These are phyloP conservation scores for Coemansia sp. DNA, from an alignment of 192 early-diverging fungal genomes.

Conservation along the genomic window DNA sequence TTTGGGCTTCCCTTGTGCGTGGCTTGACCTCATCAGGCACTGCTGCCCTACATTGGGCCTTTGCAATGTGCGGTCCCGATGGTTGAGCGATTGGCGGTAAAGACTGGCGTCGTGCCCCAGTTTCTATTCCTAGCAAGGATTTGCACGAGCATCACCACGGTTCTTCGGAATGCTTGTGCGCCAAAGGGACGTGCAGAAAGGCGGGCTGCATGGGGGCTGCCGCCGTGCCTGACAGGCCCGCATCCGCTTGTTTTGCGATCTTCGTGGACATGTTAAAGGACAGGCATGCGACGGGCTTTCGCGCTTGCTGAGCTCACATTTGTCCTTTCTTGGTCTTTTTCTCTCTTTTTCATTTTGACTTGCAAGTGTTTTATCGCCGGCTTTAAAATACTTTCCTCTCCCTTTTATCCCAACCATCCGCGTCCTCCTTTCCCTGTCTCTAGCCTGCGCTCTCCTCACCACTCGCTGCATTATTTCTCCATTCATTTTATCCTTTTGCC, in stretches of 20 bases:
- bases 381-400: conserved; percentile 1
- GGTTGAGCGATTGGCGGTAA: not conserved
- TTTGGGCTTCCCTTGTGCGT: not conserved
- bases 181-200: no score
- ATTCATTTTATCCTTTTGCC: not conserved
- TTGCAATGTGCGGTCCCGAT: not conserved
- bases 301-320: not conserved
- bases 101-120: not conserved
- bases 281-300: no score
- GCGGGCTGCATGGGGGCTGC: not conserved
- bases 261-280: no score
- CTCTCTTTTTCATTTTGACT: not conserved
- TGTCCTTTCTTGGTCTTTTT: not conserved
- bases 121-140: conserved; percentile 1
- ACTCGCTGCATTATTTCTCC: not conserved
- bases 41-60: not conserved
- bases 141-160: not conserved
- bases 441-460: not conserved
- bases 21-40: not conserved
- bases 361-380: no score
- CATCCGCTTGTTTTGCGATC: not conserved
- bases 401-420: not conserved
- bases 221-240: not conserved
- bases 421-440: not conserved
- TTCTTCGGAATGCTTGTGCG: conserved; percentile 4